Conservation (phyloP, 768 basidiomycete species). For the Termitomyces sp. region DNA sequence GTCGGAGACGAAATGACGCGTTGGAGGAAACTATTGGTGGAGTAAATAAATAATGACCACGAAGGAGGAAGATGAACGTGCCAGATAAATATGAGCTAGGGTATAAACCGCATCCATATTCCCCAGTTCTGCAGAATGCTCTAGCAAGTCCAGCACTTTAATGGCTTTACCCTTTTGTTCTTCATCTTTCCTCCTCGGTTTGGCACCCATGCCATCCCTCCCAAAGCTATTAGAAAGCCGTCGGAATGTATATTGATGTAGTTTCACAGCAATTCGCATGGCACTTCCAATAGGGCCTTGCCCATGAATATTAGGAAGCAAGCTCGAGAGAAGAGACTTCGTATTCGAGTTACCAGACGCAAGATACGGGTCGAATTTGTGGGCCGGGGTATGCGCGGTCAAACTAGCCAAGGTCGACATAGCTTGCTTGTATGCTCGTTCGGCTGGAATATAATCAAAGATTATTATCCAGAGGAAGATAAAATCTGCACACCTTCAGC, state of each 20-base stretch:
- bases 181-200: slow-evolving; percentile 56
- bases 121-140: slow-evolving; percentile 79
- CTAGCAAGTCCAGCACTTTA: slow-evolving; percentile 76
- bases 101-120: slow-evolving; percentile 69
- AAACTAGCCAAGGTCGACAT: slow-evolving; percentile 61
- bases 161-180: slow-evolving; percentile 69
- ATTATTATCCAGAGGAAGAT: background rate
- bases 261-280: slow-evolving; percentile 61
- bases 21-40: slow-evolving; percentile 64
- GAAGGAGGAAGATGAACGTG: slow-evolving; percentile 26
- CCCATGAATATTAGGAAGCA: slow-evolving; percentile 70
- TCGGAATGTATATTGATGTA: slow-evolving; percentile 56
- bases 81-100: slow-evolving; percentile 64
- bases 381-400: slow-evolving; percentile 54
- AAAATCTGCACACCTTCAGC: slow-evolving; percentile 43
- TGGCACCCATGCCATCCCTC: slow-evolving; percentile 34
- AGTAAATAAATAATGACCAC: background rate
- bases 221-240: slow-evolving; percentile 36
- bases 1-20: slow-evolving; percentile 56
- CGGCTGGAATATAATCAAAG: slow-evolving; percentile 36
- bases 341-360: slow-evolving; percentile 37
- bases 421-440: slow-evolving; percentile 75
- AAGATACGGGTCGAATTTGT: slow-evolving; percentile 51
- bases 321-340: slow-evolving; percentile 56
- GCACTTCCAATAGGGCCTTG: slow-evolving; percentile 73